Base-by-base conservation (phyloP, 257 asterid genomes). In the Ajuga chamaepitys region DNA sequence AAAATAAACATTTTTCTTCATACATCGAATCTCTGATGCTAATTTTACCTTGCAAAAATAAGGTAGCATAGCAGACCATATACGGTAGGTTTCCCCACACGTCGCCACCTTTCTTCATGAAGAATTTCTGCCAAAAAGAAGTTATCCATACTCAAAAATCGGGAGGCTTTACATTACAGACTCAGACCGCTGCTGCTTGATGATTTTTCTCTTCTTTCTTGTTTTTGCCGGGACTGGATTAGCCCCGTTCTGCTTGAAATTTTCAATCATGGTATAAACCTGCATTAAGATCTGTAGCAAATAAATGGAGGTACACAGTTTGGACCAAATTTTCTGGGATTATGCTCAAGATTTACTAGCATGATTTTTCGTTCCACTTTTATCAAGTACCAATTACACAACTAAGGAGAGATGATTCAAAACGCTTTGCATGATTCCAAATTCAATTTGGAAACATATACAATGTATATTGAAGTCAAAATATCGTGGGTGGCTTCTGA, bases 211-310 rank as follows among this genome's bases (percentile, higher is more conserved):
- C 59, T 66, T 48, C 70, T 64, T 74, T 67, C 82, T 86, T 24
- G 75, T 68, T 54, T 73, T 75, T 20, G 63, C 30, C 4, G 82
- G 69, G 70, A 76, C 72, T 41, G 84, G 51, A 75, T 21, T 40
- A 5, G 67, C 62, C 67, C 63, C 71, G 13, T 72, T 78, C 78
- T 72, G 74, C 84, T 89, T 89, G 86, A 87, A 79, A 60, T 81
- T 82, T 85, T 89, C 86, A 48, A 85, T 56, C 97, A 89, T 86
- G 71, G 73, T 75, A 69, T 78, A 89, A 22, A 85, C 99, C 99
- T 93, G 83, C 76, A 81, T 56, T 58, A 46, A 70, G 40, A 45
- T 46, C 58, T 64, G 55, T 47, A 41, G 37, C 47, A 55, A 52
- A 21, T 16, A 50, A 60, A 62, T 38, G 25, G 37, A 56, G 34